Evolutionary conservation across 768 basidiomycete species (phyloP).

Genomic region (Aureoboletus auriporus): DNA sequence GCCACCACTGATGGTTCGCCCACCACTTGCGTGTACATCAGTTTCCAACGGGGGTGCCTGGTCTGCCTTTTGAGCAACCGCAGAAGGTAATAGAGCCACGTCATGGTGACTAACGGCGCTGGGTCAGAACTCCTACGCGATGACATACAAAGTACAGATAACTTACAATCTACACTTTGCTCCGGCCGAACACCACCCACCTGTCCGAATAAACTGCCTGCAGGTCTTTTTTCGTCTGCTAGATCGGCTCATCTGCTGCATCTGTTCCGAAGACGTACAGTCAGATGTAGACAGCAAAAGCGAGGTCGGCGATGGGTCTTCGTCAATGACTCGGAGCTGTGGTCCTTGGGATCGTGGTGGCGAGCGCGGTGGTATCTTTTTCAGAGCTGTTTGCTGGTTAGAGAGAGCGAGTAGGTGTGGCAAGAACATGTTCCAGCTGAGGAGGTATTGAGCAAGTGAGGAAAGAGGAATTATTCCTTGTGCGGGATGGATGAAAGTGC

Average conservation of each 20-base stretch:
- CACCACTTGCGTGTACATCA: slow-evolving; percentile 4
- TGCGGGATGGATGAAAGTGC: slow-evolving; percentile 36
- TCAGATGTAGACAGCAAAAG: slow-evolving; percentile 23
- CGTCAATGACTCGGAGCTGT: slow-evolving; percentile 16
- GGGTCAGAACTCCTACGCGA: neutral
- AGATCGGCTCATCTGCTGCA: neutral
- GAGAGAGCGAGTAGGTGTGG: slow-evolving; percentile 15
- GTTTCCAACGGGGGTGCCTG: slow-evolving; percentile 1
- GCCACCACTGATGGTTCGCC: slow-evolving; percentile 25
- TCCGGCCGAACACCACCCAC: slow-evolving; percentile 41
- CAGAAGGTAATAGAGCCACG: slow-evolving; percentile 21
- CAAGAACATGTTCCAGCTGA: slow-evolving; percentile 16
- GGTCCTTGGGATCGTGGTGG: slow-evolving; percentile 5
- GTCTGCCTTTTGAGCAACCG: slow-evolving; percentile 7
- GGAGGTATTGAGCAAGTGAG: slow-evolving; percentile 12
- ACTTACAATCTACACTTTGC: slow-evolving; percentile 41
- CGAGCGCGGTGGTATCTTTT: slow-evolving; percentile 1
- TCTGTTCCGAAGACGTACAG: slow-evolving; percentile 12
- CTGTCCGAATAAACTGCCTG: slow-evolving; percentile 38
- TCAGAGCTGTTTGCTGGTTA: neutral
- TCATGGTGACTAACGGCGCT: slow-evolving; percentile 16
- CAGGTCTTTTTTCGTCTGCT: slow-evolving; percentile 33
- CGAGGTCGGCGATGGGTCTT: slow-evolving; percentile 16
- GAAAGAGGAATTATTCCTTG: slow-evolving; percentile 8
- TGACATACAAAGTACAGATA: neutral